phyloP scores from a whole-genome alignment of 805 yeast species.

The Nakazawaea laoshanensis region DNA sequence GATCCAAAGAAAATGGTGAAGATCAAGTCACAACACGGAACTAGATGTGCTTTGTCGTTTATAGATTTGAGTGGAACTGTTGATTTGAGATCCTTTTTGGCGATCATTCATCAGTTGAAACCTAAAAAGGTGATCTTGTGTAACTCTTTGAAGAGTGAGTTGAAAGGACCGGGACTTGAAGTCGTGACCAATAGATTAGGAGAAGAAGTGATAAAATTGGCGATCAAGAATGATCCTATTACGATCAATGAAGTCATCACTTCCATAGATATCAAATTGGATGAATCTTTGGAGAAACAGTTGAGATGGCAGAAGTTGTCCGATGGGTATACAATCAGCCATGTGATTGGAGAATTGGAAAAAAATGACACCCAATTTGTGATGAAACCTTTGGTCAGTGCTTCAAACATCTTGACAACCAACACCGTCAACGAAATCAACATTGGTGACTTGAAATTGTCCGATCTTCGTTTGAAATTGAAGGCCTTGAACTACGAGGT shows the following conservation, averaged over 20 bases:
- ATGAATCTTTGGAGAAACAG: slow-evolving; percentile 48
- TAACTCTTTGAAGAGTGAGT: slow-evolving; percentile 23
- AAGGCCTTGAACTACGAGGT: slow-evolving; percentile 55
- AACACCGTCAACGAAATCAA: slow-evolving; percentile 36
- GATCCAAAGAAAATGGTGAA: slow-evolving; percentile 40
- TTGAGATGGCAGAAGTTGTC: slow-evolving; percentile 80
- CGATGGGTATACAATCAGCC: slow-evolving; percentile 77
- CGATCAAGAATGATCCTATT: slow-evolving; percentile 29
- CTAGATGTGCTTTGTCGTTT: slow-evolving; percentile 66
- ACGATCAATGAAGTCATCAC: slow-evolving; percentile 46
- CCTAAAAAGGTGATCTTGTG: slow-evolving; percentile 64
- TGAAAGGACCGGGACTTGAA: slow-evolving; percentile 1
- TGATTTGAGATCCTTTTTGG: slow-evolving; percentile 71
- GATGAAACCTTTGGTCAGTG: slow-evolving; percentile 6
- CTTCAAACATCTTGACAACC: slow-evolving; percentile 4
- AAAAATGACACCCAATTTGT: slow-evolving; percentile 7
- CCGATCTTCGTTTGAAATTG: slow-evolving; percentile 66
- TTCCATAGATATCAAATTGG: slow-evolving; percentile 56
- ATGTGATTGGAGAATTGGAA: slow-evolving; percentile 59
- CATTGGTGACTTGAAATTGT: slow-evolving; percentile 82
- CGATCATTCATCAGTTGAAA: slow-evolving; percentile 70
- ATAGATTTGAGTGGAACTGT: slow-evolving; percentile 81
- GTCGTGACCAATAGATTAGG: slow-evolving; percentile 1
- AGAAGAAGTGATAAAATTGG: slow-evolving; percentile 15
- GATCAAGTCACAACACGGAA: slow-evolving; percentile 26